Conservation (phyloP, 345 rosid species). For the Alliaria petiolata region DNA sequence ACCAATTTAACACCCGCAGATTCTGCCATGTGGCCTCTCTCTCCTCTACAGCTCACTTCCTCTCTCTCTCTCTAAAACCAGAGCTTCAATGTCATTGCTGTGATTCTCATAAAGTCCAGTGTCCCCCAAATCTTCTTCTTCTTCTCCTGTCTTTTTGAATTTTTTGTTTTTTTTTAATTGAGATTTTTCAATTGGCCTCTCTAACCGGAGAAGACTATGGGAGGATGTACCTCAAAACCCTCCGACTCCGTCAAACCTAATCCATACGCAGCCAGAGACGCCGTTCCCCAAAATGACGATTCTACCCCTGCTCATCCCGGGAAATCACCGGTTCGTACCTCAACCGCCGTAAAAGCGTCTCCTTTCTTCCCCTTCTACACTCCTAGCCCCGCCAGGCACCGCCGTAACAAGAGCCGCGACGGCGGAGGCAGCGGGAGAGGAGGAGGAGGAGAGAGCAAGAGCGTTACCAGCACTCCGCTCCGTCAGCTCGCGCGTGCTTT, state of each 20-base stretch:
- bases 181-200: background rate
- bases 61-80: conserved; percentile 19
- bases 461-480: conserved; percentile 61
- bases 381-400: conserved; percentile 62
- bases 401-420: conserved; percentile 50
- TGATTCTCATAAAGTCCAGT: conserved; percentile 29
- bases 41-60: conserved; percentile 36
- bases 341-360: conserved; percentile 34
- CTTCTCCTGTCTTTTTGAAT: conserved; percentile 2
- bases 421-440: background rate
- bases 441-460: conserved; percentile 26
- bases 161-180: no score
- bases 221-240: conserved; percentile 70
- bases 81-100: conserved; percentile 32
- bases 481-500: conserved; percentile 64
- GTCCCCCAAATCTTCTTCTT: conserved; percentile 6
- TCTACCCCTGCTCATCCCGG: conserved; percentile 30
- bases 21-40: conserved; percentile 39
- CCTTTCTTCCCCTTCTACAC: conserved; percentile 55
- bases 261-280: conserved; percentile 53
- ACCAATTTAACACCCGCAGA: conserved; percentile 25
- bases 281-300: conserved; percentile 29
- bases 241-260: conserved; percentile 48
- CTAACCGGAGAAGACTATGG: conserved; percentile 42
- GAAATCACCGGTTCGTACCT: conserved; percentile 25